Conservation (phyloP, 768 basidiomycete species). For the Russula sp. region DNA sequence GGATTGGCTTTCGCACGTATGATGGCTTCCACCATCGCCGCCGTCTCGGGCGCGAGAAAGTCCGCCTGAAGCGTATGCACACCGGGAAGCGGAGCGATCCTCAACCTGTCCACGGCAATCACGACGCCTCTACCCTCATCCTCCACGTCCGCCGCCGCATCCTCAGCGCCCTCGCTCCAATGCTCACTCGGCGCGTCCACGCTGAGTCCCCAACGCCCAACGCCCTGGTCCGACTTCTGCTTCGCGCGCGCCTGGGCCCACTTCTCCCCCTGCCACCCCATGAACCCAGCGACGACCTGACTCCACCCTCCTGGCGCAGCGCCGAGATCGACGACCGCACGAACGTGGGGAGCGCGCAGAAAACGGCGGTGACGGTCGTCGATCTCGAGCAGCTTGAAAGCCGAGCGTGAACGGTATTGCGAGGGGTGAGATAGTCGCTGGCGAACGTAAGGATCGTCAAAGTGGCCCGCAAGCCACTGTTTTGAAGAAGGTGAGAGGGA, state of each 20-base stretch:
- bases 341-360: conserved; percentile 44
- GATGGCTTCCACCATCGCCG: conserved; percentile 36
- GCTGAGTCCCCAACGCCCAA: conserved; percentile 10
- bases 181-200: neutral
- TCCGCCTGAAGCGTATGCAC: conserved; percentile 70
- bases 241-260: conserved; percentile 5
- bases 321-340: conserved; percentile 76
- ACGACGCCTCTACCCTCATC: conserved; percentile 41
- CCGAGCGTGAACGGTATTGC: conserved; percentile 75
- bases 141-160: neutral
- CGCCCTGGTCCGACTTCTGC: neutral
- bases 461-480: conserved; percentile 65
- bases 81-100: conserved; percentile 62
- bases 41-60: conserved; percentile 57
- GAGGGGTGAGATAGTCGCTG: conserved; percentile 37
- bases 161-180: conserved; percentile 1
- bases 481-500: conserved; percentile 34
- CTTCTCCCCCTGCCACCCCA: conserved; percentile 41
- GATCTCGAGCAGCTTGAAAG: conserved; percentile 87
- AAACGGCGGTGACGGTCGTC: conserved; percentile 49
- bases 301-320: conserved; percentile 95
- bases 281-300: conserved; percentile 63
- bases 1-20: conserved; percentile 29
- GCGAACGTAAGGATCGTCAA: conserved; percentile 63
- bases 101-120: conserved; percentile 75